phyloP scores from a whole-genome alignment of 73 alveolate species.

The Paramecium octaurelia region DNA sequence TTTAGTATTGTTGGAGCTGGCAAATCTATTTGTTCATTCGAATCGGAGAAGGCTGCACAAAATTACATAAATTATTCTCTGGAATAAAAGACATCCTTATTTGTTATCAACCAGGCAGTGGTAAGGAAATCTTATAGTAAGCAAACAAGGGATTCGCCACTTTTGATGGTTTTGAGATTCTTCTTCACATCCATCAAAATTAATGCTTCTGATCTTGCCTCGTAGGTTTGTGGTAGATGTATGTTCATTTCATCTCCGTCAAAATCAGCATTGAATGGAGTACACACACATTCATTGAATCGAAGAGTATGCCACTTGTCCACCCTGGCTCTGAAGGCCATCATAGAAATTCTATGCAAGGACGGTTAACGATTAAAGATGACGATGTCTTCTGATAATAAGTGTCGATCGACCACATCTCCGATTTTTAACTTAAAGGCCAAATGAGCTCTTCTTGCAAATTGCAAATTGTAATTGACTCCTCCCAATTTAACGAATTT shows the following conservation, averaged over 20 bases:
- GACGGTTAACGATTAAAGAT: conserved; percentile 99
- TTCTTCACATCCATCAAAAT: conserved; percentile 88
- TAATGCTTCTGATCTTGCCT: conserved; percentile 94
- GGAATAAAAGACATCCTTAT: conserved; percentile 92
- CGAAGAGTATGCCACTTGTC: conserved; percentile 98
- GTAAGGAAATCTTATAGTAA: conserved; percentile 96
- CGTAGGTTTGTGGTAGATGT: conserved; percentile 99
- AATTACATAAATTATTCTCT: conserved; percentile 89
- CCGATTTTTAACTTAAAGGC: conserved; percentile 92
- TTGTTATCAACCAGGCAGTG: conserved; percentile 91
- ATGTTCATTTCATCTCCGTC: conserved; percentile 99
- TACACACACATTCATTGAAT: conserved; percentile 97
- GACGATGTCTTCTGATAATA: conserved; percentile 94
- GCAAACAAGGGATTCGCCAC: conserved; percentile 91
- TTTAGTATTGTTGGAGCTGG: conserved; percentile 98
- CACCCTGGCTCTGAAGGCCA: conserved; percentile 96
- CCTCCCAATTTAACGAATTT: conserved; percentile 66
- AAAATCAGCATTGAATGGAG: conserved; percentile 99
- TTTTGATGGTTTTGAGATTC: conserved; percentile 91
- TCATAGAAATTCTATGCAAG: conserved; percentile 96
- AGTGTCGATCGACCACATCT: conserved; percentile 97
- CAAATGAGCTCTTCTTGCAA: conserved; percentile 74
- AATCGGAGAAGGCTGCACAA: conserved; percentile 84
- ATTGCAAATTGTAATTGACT: conserved; percentile 70
- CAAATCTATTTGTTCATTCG: conserved; percentile 85